Base-by-base conservation (phyloP, 257 asterid genomes). In the Solanum medicagineum region DNA sequence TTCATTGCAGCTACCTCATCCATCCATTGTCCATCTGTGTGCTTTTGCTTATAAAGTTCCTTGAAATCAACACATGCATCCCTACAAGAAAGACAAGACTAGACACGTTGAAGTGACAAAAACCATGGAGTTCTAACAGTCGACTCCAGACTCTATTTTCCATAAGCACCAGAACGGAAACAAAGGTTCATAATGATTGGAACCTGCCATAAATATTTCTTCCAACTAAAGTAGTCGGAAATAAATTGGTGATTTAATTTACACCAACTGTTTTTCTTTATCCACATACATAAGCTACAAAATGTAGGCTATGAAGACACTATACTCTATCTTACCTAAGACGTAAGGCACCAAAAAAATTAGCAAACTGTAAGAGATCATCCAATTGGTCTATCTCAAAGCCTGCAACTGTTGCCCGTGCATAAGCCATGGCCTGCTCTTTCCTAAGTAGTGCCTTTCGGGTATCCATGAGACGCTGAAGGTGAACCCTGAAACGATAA, bases 361-460 rank as follows among this genome's bases (percentile, higher is more conserved):
- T 95, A 44, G 97, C 93, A 87, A 95, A 94, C 91, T 90, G 90
- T 77, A 94, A 87, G 56, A 95, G 97, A 87, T 95, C 97, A 81
- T 94, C 93, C 80, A 94, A 85, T 66, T 87, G 84, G 60, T 93
- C 97, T 80, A 95, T 90, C 82, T 92, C 96, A 86, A 94, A 95
- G 74, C 98, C 98, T 8, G 96, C 98, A 86, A 94, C 98, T 20
- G 93, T 93, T 54, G 98, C 98, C 84, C 98, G 94, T 11, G 98
- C 98, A 88, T 91, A 94, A 79, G 97, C 98, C 98, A 95, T 94
- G 85, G 98, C 98, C 87, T 95, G 97, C 88, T 95, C 98, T 89
- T 95, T 95, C 88, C 85, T 89, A 32, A 95, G 97, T 84, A 94
- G 77, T 55, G 93, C 95, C 84, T 94, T 95, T 24, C 98, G 96